phyloP scores from a whole-genome alignment of 176 grass and related monocot genomes.

The Bonia amplexicaulis region DNA sequence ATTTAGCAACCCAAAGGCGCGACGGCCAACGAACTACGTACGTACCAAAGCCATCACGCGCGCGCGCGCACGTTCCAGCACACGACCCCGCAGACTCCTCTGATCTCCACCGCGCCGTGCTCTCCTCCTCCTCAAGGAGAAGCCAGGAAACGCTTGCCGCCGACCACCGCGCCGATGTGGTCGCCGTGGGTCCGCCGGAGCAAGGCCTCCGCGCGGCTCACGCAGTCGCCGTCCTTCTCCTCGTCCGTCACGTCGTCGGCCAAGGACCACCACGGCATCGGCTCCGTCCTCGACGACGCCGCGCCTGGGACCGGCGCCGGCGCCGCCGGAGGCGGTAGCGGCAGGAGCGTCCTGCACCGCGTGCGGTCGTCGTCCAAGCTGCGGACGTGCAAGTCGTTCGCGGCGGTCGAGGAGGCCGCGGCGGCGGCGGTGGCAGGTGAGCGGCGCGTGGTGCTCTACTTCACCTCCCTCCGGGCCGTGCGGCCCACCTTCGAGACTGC shows the following conservation, averaged over 20 bases:
- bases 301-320: not conserved
- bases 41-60: constrained; percentile 16
- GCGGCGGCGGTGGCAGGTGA: constrained; percentile 30
- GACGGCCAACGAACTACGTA: constrained; percentile 8
- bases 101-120: not conserved
- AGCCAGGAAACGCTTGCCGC: constrained; percentile 4
- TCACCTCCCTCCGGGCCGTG: constrained; percentile 79
- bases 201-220: constrained; percentile 21
- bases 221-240: constrained; percentile 38
- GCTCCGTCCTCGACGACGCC: constrained; percentile 37
- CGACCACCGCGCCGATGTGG: constrained; percentile 34
- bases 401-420: constrained; percentile 28
- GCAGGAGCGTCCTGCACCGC: constrained; percentile 35
- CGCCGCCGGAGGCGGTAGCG: not conserved
- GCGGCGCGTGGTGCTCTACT: constrained; percentile 75
- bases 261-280: constrained; percentile 39
- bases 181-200: constrained; percentile 41
- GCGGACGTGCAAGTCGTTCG: constrained; percentile 45
- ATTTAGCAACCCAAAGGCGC: constrained; percentile 22
- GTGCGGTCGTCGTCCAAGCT: constrained; percentile 33
- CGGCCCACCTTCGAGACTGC: constrained; percentile 69
- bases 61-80: constrained; percentile 21
- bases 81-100: not conserved
- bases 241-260: not conserved
- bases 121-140: constrained; percentile 5